phyloP scores from a whole-genome alignment of 306 rosid genomes.

The Prunus padus region DNA sequence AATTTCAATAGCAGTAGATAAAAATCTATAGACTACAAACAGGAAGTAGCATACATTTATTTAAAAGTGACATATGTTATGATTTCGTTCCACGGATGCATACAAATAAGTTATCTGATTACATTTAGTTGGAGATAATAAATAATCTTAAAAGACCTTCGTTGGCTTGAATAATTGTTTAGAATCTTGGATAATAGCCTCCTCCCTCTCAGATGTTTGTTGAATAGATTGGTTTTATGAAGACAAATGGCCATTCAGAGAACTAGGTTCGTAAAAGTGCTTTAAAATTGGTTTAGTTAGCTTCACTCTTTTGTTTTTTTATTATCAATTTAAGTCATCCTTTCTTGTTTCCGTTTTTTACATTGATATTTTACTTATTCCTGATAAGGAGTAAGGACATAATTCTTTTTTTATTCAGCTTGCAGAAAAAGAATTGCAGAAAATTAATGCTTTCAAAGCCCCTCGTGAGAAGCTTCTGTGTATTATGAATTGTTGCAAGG shows the following conservation, averaged over 20 bases:
- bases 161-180: neutral
- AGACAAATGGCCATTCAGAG: neutral
- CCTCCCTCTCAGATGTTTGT: neutral
- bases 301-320: neutral
- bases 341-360: neutral
- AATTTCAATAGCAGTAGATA: neutral
- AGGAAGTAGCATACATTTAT: neutral
- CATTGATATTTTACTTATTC: neutral
- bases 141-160: neutral
- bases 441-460: conserved; percentile 65
- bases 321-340: neutral
- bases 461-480: conserved; percentile 69
- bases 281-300: neutral
- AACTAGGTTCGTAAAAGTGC: neutral
- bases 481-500: conserved; percentile 64
- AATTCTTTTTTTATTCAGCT: conserved; percentile 36
- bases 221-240: neutral
- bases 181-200: neutral
- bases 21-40: neutral
- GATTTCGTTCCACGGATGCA: too few relatives aligned
- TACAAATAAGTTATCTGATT: too few relatives aligned
- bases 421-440: conserved; percentile 70
- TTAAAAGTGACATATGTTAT: neutral
- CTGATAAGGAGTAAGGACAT: neutral
- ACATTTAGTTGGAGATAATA: conserved; percentile 6